Percentiles rank a stretch among this genome's conserved stretches.
These are phyloP conservation scores for Uronychia setigera DNA, from an alignment of 73 alveolate genomes.

Conservation along the genomic window DNA sequence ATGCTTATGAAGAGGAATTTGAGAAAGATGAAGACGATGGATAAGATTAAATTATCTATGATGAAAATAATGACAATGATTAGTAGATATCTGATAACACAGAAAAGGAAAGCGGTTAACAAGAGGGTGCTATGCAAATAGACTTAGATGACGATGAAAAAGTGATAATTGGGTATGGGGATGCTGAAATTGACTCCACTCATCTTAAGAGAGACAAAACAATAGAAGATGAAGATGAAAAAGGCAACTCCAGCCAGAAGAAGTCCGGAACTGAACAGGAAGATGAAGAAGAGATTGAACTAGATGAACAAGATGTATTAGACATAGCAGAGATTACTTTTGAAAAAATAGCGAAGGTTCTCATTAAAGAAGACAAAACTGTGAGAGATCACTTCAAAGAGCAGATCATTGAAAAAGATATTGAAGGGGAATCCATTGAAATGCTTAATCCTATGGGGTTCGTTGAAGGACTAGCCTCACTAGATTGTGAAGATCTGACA, in stretches of 20 bases:
- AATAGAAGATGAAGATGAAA: conserved; percentile 24
- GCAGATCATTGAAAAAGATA: conserved; percentile 30
- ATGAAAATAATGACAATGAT: not conserved
- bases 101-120: no score
- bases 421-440: conserved; percentile 47
- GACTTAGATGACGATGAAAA: conserved; percentile 1
- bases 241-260: not conserved
- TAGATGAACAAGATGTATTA: conserved; percentile 65
- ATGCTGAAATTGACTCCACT: not conserved
- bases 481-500: conserved; percentile 37
- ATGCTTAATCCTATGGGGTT: conserved; percentile 52
- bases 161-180: not conserved
- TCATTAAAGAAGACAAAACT: conserved; percentile 33
- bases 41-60: not conserved
- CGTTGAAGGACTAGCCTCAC: conserved; percentile 46
- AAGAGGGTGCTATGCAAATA: no score
- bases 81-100: no score
- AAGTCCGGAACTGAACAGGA: not conserved
- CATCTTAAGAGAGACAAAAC: not conserved
- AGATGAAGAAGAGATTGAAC: conserved; percentile 28
- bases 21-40: conserved; percentile 1
- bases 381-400: conserved; percentile 42
- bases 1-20: conserved; percentile 40
- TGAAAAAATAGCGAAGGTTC: conserved; percentile 52
- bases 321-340: conserved; percentile 68